Evolutionary conservation across 257 asterid species (phyloP).

Genomic region (Solanum pimpinellifolium): DNA sequence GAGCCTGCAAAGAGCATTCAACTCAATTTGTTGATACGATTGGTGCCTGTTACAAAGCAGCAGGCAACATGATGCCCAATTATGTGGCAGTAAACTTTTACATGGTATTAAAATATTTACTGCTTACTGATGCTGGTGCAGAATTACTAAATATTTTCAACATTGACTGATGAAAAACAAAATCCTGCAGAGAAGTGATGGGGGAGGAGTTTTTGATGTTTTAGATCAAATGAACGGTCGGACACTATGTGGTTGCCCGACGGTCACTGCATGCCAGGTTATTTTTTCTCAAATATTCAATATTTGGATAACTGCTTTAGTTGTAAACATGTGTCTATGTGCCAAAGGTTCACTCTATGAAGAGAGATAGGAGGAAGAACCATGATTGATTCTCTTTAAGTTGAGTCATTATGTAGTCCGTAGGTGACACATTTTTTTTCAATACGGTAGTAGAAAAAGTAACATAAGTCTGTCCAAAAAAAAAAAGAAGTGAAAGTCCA

Average conservation of each 20-base stretch:
- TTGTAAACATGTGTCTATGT: neutral
- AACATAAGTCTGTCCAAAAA: neutral
- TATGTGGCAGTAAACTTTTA: slow-evolving; percentile 88
- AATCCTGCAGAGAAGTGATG: slow-evolving; percentile 84
- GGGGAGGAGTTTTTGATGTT: slow-evolving; percentile 86
- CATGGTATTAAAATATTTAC: slow-evolving; percentile 51
- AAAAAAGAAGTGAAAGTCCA: neutral
- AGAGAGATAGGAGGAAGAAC: neutral
- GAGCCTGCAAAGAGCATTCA: slow-evolving; percentile 93
- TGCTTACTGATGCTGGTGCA: neutral
- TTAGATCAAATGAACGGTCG: slow-evolving; percentile 88
- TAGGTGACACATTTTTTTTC: neutral
- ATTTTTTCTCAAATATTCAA: neutral
- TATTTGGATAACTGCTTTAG: neutral
- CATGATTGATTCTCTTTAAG: neutral
- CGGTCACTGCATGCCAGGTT: slow-evolving; percentile 86
- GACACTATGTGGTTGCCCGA: slow-evolving; percentile 71
- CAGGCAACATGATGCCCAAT: slow-evolving; percentile 79
- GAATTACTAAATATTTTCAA: neutral
- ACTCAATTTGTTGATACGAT: slow-evolving; percentile 54
- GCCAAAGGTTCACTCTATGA: neutral
- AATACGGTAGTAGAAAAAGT: neutral
- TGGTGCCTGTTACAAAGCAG: slow-evolving; percentile 67
- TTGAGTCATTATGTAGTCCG: neutral
- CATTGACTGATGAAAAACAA: neutral